A percentile compares a stretch with the other conserved stretches of the same genome.
These are phyloP conservation scores for Ophiostoma angusticollis DNA, from an alignment of 2,329 filamentous ascomycete species.

Conservation along the genomic window DNA sequence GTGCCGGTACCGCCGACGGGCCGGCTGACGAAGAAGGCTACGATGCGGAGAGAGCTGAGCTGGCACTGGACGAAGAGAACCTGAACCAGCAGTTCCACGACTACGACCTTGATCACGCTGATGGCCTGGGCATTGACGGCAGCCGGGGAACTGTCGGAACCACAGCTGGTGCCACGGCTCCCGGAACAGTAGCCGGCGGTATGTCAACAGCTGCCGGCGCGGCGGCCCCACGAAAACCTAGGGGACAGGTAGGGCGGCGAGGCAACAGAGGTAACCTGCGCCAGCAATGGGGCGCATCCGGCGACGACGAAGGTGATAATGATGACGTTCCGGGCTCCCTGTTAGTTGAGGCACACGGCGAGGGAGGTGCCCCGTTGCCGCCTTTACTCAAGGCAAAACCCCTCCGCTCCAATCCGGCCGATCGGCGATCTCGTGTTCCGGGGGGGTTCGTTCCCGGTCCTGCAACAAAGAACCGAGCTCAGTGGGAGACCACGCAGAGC, in stretches of 20 bases:
- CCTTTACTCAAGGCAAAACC: conserved; percentile 15
- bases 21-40: conserved; percentile 17
- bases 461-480: conserved; percentile 31
- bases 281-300: conserved; percentile 16
- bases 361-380: conserved; percentile 5
- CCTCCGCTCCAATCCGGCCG: conserved; percentile 10
- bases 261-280: neutral
- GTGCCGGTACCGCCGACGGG: conserved; percentile 15
- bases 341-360: conserved; percentile 36
- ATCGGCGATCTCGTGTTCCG: conserved; percentile 1
- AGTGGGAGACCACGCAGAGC: conserved; percentile 41
- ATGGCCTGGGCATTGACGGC: conserved; percentile 30
- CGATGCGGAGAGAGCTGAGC: conserved; percentile 28
- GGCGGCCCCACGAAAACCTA: neutral
- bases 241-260: neutral
- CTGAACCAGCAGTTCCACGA: conserved; percentile 37
- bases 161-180: neutral
- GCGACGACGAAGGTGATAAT: conserved; percentile 40
- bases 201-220: neutral
- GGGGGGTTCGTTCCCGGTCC: conserved; percentile 26
- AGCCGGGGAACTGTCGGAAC: conserved; percentile 29
- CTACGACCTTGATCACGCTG: conserved; percentile 33
- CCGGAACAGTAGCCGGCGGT: neutral
- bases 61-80: conserved; percentile 41
- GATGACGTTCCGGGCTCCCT: conserved; percentile 54